These are phyloP conservation scores for Candida orba DNA, from an alignment of 805 yeast species.

Conservation along the genomic window DNA sequence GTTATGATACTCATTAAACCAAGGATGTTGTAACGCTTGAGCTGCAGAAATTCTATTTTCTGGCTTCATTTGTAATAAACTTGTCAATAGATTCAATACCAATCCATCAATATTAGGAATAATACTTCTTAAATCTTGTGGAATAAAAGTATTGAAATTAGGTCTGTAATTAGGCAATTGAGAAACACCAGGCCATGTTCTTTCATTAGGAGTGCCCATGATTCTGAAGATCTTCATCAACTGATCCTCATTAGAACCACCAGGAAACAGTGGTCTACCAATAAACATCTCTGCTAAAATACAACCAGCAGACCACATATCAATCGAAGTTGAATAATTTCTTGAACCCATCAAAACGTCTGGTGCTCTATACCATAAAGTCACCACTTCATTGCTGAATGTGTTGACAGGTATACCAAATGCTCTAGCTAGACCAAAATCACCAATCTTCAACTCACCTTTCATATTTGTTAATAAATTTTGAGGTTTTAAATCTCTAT, in stretches of 20 bases:
- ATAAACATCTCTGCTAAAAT: constrained; percentile 97
- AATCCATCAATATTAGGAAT: constrained; percentile 76
- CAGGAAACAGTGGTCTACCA: constrained; percentile 96
- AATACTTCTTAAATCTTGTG: constrained; percentile 74
- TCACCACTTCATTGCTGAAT: constrained; percentile 94
- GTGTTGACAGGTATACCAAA: constrained; percentile 98
- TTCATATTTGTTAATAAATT: constrained; percentile 81
- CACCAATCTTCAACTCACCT: constrained; percentile 91
- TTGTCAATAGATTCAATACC: constrained; percentile 76
- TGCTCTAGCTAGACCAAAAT: constrained; percentile 95
- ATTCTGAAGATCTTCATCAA: constrained; percentile 83
- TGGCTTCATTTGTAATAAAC: constrained; percentile 86
- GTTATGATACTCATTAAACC: constrained; percentile 70
- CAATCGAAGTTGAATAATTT: constrained; percentile 93
- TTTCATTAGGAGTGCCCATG: constrained; percentile 95
- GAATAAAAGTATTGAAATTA: constrained; percentile 78
- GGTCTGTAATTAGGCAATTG: constrained; percentile 80
- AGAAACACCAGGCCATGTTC: constrained; percentile 96
- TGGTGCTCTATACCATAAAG: constrained; percentile 97
- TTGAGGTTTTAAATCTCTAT: constrained; percentile 88
- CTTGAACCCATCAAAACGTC: constrained; percentile 93
- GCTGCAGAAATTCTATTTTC: constrained; percentile 89
- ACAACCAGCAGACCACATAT: constrained; percentile 98
- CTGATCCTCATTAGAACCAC: constrained; percentile 94
- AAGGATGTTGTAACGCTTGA: constrained; percentile 85